These are phyloP conservation scores for Leccinum broughii DNA, from an alignment of 768 basidiomycete species.

Conservation along the genomic window DNA sequence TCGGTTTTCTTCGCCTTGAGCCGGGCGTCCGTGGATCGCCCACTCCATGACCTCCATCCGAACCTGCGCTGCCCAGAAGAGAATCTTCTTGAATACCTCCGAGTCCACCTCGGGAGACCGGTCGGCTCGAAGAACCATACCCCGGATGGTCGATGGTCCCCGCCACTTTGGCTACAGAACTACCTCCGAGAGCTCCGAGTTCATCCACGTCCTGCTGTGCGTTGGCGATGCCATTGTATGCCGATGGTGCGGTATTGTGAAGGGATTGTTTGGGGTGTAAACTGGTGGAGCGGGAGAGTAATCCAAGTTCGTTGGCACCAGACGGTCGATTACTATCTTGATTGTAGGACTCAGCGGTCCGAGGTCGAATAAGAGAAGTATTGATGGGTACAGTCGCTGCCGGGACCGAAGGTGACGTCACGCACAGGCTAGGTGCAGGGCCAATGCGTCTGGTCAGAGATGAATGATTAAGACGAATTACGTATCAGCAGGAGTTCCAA, in stretches of 20 bases:
- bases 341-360: conserved; percentile 21
- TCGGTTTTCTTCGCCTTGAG: conserved; percentile 34
- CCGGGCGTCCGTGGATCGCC: conserved; percentile 9
- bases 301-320: conserved; percentile 8
- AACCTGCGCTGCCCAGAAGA: neutral
- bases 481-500: neutral
- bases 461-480: neutral
- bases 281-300: conserved; percentile 8
- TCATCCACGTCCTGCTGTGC: conserved; percentile 21
- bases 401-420: conserved; percentile 27
- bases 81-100: conserved; percentile 28
- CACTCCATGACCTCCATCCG: conserved; percentile 5
- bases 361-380: conserved; percentile 23
- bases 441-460: conserved; percentile 46
- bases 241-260: conserved; percentile 31
- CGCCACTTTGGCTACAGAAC: conserved; percentile 7
- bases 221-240: conserved; percentile 21
- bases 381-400: conserved; percentile 33
- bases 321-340: conserved; percentile 12
- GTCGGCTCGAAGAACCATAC: conserved; percentile 20
- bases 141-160: conserved; percentile 33
- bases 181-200: conserved; percentile 18
- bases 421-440: conserved; percentile 42
- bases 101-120: conserved; percentile 18
- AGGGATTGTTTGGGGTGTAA: conserved; percentile 21